Percentiles rank a stretch among this genome's conserved stretches.
Evolutionary conservation across 2,329 filamentous ascomycete genomes (phyloP).

Genomic region (Exophiala calicioides): DNA sequence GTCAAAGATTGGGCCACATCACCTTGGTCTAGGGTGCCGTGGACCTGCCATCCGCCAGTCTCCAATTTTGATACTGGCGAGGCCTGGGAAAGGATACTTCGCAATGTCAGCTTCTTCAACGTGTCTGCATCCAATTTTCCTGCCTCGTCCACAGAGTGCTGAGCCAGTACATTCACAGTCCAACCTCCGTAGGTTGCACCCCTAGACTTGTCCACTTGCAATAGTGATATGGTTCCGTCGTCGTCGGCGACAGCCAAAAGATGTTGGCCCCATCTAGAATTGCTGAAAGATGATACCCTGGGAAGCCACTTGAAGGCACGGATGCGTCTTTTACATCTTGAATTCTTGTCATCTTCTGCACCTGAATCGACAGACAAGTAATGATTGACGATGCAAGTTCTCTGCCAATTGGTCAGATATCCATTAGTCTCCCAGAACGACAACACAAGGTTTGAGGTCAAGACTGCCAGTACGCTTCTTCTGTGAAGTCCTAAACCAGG

Average conservation of each 20-base stretch:
- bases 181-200: constrained; percentile 19
- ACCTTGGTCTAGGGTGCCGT: neutral
- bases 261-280: constrained; percentile 38
- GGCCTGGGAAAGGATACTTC: constrained; percentile 9
- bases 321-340: constrained; percentile 38
- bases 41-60: constrained; percentile 8
- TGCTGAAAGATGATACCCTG: constrained; percentile 7
- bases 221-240: constrained; percentile 23
- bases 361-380: constrained; percentile 36
- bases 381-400: constrained; percentile 56
- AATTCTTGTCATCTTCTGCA: constrained; percentile 26
- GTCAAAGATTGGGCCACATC: neutral
- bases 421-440: constrained; percentile 58
- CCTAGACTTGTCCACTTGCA: constrained; percentile 21
- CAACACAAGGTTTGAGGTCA: constrained; percentile 58
- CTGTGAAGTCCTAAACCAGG: constrained; percentile 57
- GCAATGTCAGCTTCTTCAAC: constrained; percentile 5
- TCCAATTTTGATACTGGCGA: constrained; percentile 19
- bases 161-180: constrained; percentile 14
- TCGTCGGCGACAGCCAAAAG: constrained; percentile 43
- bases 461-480: constrained; percentile 56
- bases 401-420: constrained; percentile 51
- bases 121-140: neutral
- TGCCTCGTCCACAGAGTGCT: neutral
- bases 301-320: constrained; percentile 46